A percentile compares a stretch with the other conserved stretches of the same genome.
Conservation (phyloP, 2,329 filamentous ascomycete species). For the Pseudocercospora eumusae region DNA sequence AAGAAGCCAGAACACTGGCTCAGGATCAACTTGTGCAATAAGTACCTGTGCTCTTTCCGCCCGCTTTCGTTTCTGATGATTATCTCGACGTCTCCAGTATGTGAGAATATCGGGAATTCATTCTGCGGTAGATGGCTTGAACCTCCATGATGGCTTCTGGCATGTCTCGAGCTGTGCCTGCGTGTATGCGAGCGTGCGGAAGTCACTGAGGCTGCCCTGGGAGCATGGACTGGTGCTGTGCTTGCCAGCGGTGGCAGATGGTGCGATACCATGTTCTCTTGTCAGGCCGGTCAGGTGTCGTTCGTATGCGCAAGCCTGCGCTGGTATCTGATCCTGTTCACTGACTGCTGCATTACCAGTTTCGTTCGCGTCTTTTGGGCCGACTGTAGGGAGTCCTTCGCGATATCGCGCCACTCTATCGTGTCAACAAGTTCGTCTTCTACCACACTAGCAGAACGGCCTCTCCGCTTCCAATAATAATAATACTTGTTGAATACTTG, state of each 20-base stretch:
- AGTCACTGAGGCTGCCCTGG: conserved; percentile 54
- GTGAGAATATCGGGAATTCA: conserved; percentile 87
- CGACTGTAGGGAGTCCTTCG: background rate
- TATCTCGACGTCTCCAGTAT: conserved; percentile 92
- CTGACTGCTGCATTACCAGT: background rate
- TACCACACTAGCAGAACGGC: conserved; percentile 1
- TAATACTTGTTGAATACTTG: too few species aligned
- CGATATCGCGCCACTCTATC: background rate
- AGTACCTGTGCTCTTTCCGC: conserved; percentile 75
- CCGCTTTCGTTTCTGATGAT: conserved; percentile 64
- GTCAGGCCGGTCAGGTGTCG: background rate
- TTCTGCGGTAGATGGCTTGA: conserved; percentile 69
- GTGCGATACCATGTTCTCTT: conserved; percentile 31
- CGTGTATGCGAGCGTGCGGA: conserved; percentile 60
- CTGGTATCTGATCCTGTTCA: background rate
- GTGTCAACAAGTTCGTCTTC: too few species aligned
- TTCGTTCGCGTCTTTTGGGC: background rate
- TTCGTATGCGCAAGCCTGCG: conserved; percentile 9
- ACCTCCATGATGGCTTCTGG: conserved; percentile 77
- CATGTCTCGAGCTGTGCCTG: conserved; percentile 65
- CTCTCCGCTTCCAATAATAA: conserved; percentile 14
- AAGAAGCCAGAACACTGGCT: conserved; percentile 93
- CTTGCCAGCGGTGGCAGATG: conserved; percentile 20
- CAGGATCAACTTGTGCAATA: conserved; percentile 83
- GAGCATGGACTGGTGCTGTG: conserved; percentile 9